Percentiles rank a stretch among this genome's conserved stretches.
Evolutionary conservation across 2,329 filamentous ascomycete genomes (phyloP).

Genomic region (Lachnum nothofagi): DNA sequence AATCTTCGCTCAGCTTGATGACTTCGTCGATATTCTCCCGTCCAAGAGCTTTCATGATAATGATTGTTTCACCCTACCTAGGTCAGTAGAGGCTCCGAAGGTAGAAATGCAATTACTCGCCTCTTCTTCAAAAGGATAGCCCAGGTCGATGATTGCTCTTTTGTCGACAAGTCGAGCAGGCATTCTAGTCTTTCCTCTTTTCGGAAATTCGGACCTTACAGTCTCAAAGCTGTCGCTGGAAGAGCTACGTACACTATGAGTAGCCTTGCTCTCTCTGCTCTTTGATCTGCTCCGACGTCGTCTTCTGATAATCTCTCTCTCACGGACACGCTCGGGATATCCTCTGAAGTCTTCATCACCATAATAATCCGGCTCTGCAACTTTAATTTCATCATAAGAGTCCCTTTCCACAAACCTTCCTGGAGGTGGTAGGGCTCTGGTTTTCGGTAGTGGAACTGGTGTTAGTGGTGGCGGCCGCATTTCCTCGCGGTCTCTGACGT

Average conservation of each 20-base stretch:
- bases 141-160: constrained; percentile 73
- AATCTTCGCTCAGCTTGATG: constrained; percentile 74
- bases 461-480: constrained; percentile 41
- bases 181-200: constrained; percentile 86
- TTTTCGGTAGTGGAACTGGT: constrained; percentile 65
- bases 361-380: constrained; percentile 63
- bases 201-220: constrained; percentile 61
- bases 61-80: constrained; percentile 66
- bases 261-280: constrained; percentile 30
- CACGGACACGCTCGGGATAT: constrained; percentile 54
- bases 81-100: constrained; percentile 31
- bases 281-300: constrained; percentile 40
- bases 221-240: constrained; percentile 44
- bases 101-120: constrained; percentile 41
- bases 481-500: constrained; percentile 31
- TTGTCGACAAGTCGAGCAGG: constrained; percentile 75
- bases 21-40: constrained; percentile 90
- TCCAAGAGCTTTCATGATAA: constrained; percentile 78
- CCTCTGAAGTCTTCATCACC: constrained; percentile 68
- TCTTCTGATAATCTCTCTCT: constrained; percentile 54
- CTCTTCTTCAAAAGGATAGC: constrained; percentile 84
- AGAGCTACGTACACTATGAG: constrained; percentile 34
- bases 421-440: constrained; percentile 55
- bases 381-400: constrained; percentile 60
- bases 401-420: constrained; percentile 52